A percentile compares a stretch with the other conserved stretches of the same genome.
Evolutionary conservation across 495 filamentous ascomycete species (phyloP).

Genomic region (Hypoxylon crocopeplum): DNA sequence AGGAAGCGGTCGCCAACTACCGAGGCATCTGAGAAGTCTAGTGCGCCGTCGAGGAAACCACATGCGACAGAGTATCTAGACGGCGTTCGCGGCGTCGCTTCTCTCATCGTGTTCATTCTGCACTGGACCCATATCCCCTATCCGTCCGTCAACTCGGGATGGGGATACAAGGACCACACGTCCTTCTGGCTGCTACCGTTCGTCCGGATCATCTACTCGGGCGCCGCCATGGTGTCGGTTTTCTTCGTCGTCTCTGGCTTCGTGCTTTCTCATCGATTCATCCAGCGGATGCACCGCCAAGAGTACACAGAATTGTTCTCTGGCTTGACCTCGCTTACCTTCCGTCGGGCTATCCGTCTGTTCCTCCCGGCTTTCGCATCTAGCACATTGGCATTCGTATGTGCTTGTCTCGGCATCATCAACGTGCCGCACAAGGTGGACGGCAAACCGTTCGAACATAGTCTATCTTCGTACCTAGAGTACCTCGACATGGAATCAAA

Average conservation of each 20-base stretch:
- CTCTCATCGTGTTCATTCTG: slow-evolving; percentile 56
- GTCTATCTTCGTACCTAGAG: slow-evolving; percentile 37
- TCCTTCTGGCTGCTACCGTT: slow-evolving; percentile 64
- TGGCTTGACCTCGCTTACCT: slow-evolving; percentile 63
- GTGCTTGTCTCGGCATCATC: slow-evolving; percentile 60
- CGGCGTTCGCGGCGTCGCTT: slow-evolving; percentile 57
- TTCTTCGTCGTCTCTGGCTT: slow-evolving; percentile 75
- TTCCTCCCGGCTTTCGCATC: slow-evolving; percentile 66
- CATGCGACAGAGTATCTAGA: slow-evolving; percentile 55
- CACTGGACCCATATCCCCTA: slow-evolving; percentile 49
- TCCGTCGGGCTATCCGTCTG: slow-evolving; percentile 65
- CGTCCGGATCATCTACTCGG: slow-evolving; percentile 65
- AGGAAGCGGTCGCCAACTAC: slow-evolving; percentile 8
- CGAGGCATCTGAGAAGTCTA: slow-evolving; percentile 21
- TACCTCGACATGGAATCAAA: slow-evolving; percentile 47
- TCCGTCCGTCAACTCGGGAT: slow-evolving; percentile 49
- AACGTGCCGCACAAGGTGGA: slow-evolving; percentile 38
- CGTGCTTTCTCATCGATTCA: slow-evolving; percentile 66
- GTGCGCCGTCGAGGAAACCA: slow-evolving; percentile 17
- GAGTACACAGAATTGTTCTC: slow-evolving; percentile 42
- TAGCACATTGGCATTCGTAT: slow-evolving; percentile 60
- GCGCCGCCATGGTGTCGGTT: slow-evolving; percentile 70
- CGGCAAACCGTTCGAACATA: slow-evolving; percentile 45
- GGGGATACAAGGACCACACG: slow-evolving; percentile 47
- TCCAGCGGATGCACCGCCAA: slow-evolving; percentile 39